A percentile compares a stretch with the other conserved stretches of the same genome.
These are phyloP conservation scores for Camelina sativa DNA, from an alignment of 345 rosid genomes.

Conservation along the genomic window DNA sequence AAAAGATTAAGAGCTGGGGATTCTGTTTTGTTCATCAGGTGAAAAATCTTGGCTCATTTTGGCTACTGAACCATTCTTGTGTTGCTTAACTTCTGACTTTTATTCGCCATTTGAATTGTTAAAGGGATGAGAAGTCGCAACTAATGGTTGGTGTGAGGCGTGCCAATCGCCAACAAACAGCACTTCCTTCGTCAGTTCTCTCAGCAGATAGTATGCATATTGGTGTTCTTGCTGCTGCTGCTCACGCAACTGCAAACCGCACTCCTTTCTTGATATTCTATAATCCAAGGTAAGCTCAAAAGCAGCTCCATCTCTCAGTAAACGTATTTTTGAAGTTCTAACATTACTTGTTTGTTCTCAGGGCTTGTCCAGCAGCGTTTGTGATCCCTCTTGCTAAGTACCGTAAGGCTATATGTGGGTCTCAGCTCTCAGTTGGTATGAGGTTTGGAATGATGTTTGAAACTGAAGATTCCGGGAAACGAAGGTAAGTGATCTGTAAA, in stretches of 20 bases:
- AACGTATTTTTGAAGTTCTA: not conserved
- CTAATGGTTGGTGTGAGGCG: constrained; percentile 91
- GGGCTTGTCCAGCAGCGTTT: constrained; percentile 98
- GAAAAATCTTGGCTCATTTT: constrained; percentile 11
- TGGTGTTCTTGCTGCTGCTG: constrained; percentile 99
- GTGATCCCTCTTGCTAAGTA: constrained; percentile 82
- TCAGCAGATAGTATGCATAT: constrained; percentile 99
- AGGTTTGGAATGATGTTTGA: constrained; percentile 99
- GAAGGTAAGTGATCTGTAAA: constrained; percentile 54
- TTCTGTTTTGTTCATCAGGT: constrained; percentile 95
- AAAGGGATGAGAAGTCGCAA: constrained; percentile 94
- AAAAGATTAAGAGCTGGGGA: constrained; percentile 98
- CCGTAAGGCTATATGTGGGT: constrained; percentile 82
- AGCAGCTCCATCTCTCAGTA: not conserved
- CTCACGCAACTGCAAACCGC: constrained; percentile 88
- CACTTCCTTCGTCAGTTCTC: constrained; percentile 88
- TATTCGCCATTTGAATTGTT: constrained; percentile 1
- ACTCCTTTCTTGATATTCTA: constrained; percentile 92
- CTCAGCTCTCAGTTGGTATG: constrained; percentile 94
- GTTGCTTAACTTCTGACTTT: constrained; percentile 10
- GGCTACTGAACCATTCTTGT: not conserved
- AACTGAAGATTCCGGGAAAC: constrained; percentile 94
- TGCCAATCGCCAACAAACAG: constrained; percentile 89
- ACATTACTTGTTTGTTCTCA: constrained; percentile 37
- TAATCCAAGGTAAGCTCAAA: constrained; percentile 78